These are phyloP conservation scores for Mimosa bimucronata DNA, from an alignment of 306 rosid genomes.

Conservation along the genomic window DNA sequence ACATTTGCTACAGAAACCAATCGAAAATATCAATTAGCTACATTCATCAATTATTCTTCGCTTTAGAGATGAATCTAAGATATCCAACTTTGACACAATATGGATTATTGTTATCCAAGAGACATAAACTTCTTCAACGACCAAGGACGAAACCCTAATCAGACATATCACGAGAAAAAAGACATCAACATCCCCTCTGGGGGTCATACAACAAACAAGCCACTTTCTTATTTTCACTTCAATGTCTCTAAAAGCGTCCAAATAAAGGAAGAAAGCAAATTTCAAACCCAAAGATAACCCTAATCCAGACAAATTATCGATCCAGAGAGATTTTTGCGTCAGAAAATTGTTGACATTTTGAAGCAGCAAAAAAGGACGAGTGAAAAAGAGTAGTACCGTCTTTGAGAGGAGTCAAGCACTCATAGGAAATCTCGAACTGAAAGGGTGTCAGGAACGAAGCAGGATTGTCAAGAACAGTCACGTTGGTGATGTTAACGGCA, in stretches of 20 bases:
- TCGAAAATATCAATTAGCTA: neutral
- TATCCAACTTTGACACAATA: neutral
- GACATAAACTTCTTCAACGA: neutral
- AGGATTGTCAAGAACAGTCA: conserved; percentile 78
- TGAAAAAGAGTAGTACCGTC: conserved; percentile 52
- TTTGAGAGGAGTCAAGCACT: conserved; percentile 74
- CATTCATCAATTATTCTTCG: neutral
- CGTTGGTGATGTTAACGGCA: conserved; percentile 88
- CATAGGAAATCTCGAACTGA: conserved; percentile 91
- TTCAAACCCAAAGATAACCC: neutral
- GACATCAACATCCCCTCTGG: neutral
- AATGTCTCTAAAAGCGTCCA: neutral
- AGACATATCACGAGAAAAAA: neutral
- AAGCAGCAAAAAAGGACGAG: neutral
- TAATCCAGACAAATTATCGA: neutral
- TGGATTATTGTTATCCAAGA: neutral
- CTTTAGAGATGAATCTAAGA: neutral
- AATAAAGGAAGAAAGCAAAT: neutral
- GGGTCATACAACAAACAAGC: neutral
- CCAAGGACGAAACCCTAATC: neutral
- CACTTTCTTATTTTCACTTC: neutral
- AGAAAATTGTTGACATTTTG: neutral
- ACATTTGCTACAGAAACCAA: neutral
- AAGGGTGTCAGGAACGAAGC: conserved; percentile 71
- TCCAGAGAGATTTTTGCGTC: neutral